Evolutionary conservation across 495 filamentous ascomycete genomes (phyloP), one percentile per base, ranked within the genome.

Genomic region (Cladorrhinum samala): DNA sequence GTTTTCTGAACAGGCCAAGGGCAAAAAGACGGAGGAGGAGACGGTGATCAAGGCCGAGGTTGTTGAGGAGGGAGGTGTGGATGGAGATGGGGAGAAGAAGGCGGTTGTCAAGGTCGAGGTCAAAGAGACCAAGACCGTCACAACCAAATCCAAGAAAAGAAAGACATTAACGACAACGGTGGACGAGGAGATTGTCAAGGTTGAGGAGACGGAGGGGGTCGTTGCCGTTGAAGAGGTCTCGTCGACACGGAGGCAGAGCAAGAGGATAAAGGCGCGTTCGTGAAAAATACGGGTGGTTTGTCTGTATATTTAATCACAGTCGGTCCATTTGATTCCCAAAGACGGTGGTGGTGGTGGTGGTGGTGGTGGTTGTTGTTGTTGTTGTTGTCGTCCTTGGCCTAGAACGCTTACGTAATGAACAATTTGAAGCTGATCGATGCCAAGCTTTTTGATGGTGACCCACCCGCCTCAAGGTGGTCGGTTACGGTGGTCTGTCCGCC

Each of bases 1-100:
- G 0, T 97, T 97, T 63, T 81, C 89, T 8, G 87, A 87, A 67
- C 77, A 70, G 65, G 74, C 54, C 3, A 37, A 17, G 21, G 50
- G 49, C 48, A 52, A 9, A 55, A 74, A 74, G 51, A 50, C 55
- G 60, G 65, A 56, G 49, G 66, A 63, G 19, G 56, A 55, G 24
- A 64, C 43, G 9, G 63, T 59, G 21, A 67, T 63, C 18, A 46
- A 55, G 36, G 3, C 13, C 41, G 58, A 68, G 70, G 53, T 59
- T n/a, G n/a, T n/a, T n/a, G 54, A 68, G 48, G 46, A 60, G 21
- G 48, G 33, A 7, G 11, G 9, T 5, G 16, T 17, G 37, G 7
- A 39, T 9, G 43, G 46, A 25, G 44, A 36, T 17, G 27, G 27
- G 5, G 27, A 33, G 11, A 27, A 37, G 21, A 19, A 37, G 20